A percentile compares a stretch with the other conserved stretches of the same genome.
Conservation (phyloP, 495 filamentous ascomycete species). For the Articulospora tetracladia region DNA sequence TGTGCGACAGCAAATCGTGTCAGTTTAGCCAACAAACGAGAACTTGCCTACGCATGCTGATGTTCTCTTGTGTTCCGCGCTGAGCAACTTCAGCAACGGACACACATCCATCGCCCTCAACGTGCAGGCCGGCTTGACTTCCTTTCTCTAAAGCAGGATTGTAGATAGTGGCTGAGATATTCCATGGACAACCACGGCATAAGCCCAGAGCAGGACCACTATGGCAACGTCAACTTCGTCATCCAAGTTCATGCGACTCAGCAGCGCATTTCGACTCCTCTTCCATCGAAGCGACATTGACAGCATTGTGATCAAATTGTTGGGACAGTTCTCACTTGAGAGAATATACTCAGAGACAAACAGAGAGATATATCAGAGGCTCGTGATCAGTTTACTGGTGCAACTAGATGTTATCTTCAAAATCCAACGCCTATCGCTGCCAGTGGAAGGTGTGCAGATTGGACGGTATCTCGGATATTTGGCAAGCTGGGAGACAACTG, state of each 20-base stretch:
- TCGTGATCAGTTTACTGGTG: conserved; percentile 26
- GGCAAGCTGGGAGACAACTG: conserved; percentile 33
- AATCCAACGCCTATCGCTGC: conserved; percentile 32
- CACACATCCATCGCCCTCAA: too few relatives aligned
- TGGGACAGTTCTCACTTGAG: conserved; percentile 35
- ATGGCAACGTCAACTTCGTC: conserved; percentile 32
- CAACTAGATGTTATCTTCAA: conserved; percentile 31
- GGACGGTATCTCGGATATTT: conserved; percentile 35
- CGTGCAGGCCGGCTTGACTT: too few relatives aligned
- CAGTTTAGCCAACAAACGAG: not conserved
- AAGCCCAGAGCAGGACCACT: conserved; percentile 5
- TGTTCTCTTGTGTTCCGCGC: not conserved
- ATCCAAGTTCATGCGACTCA: conserved; percentile 32
- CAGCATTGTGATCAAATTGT: conserved; percentile 32
- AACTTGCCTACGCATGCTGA: not conserved
- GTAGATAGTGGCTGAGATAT: not conserved
- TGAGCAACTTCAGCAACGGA: too few relatives aligned
- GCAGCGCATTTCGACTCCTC: conserved; percentile 28
- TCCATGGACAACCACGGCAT: conserved; percentile 7
- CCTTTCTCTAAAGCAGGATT: not conserved
- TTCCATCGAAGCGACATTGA: conserved; percentile 35
- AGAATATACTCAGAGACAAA: conserved; percentile 30
- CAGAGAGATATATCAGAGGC: conserved; percentile 27
- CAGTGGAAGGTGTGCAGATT: conserved; percentile 26
- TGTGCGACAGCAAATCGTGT: conserved; percentile 5